Conservation (phyloP, 495 filamentous ascomycete species). For the Rostrohypoxylon terebratum region DNA sequence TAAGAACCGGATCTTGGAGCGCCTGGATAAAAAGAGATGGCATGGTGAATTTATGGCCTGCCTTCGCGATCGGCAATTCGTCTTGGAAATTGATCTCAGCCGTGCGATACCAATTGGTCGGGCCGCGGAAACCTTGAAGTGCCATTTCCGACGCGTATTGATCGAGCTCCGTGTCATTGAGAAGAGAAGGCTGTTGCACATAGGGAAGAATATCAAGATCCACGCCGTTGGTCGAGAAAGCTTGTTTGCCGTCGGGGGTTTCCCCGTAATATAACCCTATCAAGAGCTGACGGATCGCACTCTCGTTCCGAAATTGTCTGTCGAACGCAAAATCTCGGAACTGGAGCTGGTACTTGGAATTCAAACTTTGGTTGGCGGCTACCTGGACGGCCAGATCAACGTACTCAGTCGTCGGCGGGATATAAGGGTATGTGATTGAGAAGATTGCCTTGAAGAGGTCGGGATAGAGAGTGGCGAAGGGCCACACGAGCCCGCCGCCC, state of each 20-base stretch:
- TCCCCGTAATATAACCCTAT: not conserved
- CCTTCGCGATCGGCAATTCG: constrained; percentile 24
- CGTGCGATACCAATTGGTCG: constrained; percentile 79
- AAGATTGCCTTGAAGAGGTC: constrained; percentile 67
- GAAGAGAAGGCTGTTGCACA: constrained; percentile 49
- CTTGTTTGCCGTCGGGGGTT: constrained; percentile 11
- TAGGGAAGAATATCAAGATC: constrained; percentile 9
- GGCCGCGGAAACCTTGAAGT: constrained; percentile 72
- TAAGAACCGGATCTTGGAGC: constrained; percentile 19
- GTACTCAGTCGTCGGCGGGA: constrained; percentile 16
- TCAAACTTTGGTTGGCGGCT: constrained; percentile 7
- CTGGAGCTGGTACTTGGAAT: constrained; percentile 25
- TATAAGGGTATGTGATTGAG: constrained; percentile 12
- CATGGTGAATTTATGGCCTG: constrained; percentile 18
- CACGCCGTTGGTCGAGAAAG: constrained; percentile 5
- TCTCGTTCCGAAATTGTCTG: not conserved
- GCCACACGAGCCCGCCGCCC: constrained; percentile 68
- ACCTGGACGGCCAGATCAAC: constrained; percentile 25
- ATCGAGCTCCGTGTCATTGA: constrained; percentile 73
- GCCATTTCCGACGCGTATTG: constrained; percentile 72
- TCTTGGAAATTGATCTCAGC: constrained; percentile 74
- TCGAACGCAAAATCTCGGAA: constrained; percentile 13
- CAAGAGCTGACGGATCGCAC: constrained; percentile 19
- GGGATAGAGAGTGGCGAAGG: constrained; percentile 78
- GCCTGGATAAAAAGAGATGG: constrained; percentile 24